A percentile compares a stretch with the other conserved stretches of the same genome.
These are phyloP conservation scores for Phialocephala subalpina DNA, from an alignment of 2,329 filamentous ascomycete species.

Conservation along the genomic window DNA sequence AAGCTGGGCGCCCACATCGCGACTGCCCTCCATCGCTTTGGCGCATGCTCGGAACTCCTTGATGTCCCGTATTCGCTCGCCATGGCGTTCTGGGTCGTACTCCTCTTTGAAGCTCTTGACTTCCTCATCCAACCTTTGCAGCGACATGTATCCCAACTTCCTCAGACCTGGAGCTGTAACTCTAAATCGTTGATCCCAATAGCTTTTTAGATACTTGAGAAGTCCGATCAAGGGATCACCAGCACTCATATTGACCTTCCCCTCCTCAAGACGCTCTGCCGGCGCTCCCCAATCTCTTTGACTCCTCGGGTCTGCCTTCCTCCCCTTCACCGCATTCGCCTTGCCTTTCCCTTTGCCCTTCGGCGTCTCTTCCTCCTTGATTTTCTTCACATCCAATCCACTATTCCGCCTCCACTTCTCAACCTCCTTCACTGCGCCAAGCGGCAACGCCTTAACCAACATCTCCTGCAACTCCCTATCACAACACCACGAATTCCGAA, in stretches of 20 bases:
- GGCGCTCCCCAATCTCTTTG: constrained; percentile 76
- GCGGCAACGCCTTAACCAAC: constrained; percentile 76
- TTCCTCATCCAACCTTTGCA: constrained; percentile 77
- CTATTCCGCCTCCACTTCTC: constrained; percentile 77
- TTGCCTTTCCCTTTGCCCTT: constrained; percentile 48
- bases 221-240: constrained; percentile 84
- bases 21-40: constrained; percentile 76
- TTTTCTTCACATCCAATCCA: constrained; percentile 59
- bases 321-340: constrained; percentile 45
- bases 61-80: constrained; percentile 75
- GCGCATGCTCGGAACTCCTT: constrained; percentile 75
- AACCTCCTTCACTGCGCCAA: constrained; percentile 68
- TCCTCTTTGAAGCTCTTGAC: constrained; percentile 74
- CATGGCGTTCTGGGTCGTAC: constrained; percentile 71
- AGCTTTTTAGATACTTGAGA: constrained; percentile 78
- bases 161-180: constrained; percentile 80
- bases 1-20: constrained; percentile 87
- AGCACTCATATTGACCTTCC: constrained; percentile 77
- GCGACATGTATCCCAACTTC: constrained; percentile 88
- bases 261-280: constrained; percentile 74
- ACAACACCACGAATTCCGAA: constrained; percentile 85
- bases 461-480: constrained; percentile 79
- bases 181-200: constrained; percentile 87
- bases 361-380: constrained; percentile 43
- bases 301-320: constrained; percentile 48